Conservation (phyloP, 2,329 filamentous ascomycete species). For the Geosmithia flava region DNA sequence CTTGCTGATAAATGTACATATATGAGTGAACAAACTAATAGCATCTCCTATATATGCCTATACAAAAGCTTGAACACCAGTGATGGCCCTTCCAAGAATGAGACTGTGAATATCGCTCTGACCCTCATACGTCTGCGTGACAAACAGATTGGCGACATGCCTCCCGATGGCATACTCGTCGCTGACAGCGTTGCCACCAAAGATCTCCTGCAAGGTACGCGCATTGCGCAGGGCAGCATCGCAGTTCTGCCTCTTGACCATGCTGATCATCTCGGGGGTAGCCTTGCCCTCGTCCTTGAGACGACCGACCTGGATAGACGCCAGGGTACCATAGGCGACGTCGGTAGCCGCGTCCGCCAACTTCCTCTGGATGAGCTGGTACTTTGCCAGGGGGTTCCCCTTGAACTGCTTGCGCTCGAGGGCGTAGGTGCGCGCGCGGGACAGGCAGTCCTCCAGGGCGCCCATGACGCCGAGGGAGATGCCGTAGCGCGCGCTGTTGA, state of each 20-base stretch:
- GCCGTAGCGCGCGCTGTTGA: slow-evolving; percentile 87
- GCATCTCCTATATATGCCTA: too few species aligned
- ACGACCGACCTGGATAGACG: slow-evolving; percentile 79
- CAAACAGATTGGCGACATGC: slow-evolving; percentile 92
- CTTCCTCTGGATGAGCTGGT: slow-evolving; percentile 97
- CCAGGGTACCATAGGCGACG: slow-evolving; percentile 80
- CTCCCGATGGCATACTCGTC: slow-evolving; percentile 94
- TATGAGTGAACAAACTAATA: too few species aligned
- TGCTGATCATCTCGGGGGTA: slow-evolving; percentile 87
- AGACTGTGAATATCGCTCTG: slow-evolving; percentile 93
- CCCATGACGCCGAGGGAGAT: slow-evolving; percentile 93
- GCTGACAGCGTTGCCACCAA: slow-evolving; percentile 95
- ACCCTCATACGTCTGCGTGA: slow-evolving; percentile 96
- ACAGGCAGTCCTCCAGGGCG: slow-evolving; percentile 83
- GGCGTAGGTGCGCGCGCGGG: slow-evolving; percentile 71
- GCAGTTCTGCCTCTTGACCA: slow-evolving; percentile 98
- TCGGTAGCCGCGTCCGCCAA: slow-evolving; percentile 86
- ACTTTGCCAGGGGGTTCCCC: slow-evolving; percentile 85
- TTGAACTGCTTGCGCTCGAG: slow-evolving; percentile 94
- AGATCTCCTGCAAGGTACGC: slow-evolving; percentile 79
- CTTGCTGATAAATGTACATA: too few species aligned
- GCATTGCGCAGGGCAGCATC: slow-evolving; percentile 75
- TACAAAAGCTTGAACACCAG: slow-evolving; percentile 63
- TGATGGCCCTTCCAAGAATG: slow-evolving; percentile 57
- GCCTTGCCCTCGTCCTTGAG: slow-evolving; percentile 85